A percentile compares a stretch with the other conserved stretches of the same genome.
phyloP scores from a whole-genome alignment of 495 filamentous ascomycete species.

The Daldinia decipiens region DNA sequence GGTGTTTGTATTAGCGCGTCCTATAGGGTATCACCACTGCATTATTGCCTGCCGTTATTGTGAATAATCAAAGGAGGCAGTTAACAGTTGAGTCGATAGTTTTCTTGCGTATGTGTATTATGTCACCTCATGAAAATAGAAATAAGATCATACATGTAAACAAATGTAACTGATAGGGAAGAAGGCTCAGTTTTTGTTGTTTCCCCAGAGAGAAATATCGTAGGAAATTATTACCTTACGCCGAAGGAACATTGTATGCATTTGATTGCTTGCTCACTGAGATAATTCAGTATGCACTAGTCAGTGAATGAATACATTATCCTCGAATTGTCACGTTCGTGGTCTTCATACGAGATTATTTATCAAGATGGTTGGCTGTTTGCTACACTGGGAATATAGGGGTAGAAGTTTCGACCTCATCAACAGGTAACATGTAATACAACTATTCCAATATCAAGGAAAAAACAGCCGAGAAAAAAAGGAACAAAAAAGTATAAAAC shows the following conservation, averaged over 20 bases:
- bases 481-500: constrained; percentile 19
- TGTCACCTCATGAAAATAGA: background rate
- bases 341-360: no score
- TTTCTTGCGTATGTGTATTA: background rate
- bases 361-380: no score
- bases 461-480: no score
- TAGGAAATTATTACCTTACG: background rate
- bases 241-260: background rate
- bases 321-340: no score
- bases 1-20: background rate
- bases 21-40: background rate
- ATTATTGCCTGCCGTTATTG: background rate
- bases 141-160: background rate
- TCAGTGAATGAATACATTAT: no score
- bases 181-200: background rate
- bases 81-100: background rate
- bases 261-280: background rate
- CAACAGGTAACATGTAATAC: no score
- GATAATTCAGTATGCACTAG: background rate
- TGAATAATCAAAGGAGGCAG: background rate
- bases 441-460: no score
- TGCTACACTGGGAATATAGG: no score
- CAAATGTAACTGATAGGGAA: background rate
- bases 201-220: background rate
- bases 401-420: no score